A percentile compares a stretch with the other conserved stretches of the same genome.
These are phyloP conservation scores for Populus hybrid DNA, from an alignment of 441 rosid genomes.

Conservation along the genomic window DNA sequence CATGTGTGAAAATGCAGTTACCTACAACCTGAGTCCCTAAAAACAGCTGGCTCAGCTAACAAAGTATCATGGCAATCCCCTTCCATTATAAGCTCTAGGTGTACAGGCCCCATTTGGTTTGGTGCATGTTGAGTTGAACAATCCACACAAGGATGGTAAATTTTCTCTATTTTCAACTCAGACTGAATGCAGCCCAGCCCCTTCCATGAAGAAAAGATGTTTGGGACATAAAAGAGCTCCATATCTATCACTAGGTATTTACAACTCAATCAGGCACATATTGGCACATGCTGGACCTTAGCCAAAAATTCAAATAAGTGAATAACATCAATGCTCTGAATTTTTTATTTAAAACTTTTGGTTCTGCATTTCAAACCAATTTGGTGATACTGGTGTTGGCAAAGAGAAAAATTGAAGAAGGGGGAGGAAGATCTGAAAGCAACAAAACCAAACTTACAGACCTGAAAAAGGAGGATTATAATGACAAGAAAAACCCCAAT, in stretches of 20 bases:
- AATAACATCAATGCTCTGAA: background rate
- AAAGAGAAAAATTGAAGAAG: background rate
- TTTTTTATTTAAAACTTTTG: background rate
- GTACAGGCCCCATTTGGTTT: background rate
- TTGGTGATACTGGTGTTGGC: background rate
- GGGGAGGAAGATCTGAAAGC: background rate
- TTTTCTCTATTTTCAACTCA: conserved; percentile 4
- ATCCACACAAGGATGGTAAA: background rate
- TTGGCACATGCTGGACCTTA: background rate
- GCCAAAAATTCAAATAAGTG: background rate
- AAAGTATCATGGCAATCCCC: background rate
- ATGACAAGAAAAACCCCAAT: conserved; percentile 87
- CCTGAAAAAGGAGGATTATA: conserved; percentile 82
- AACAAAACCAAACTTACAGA: conserved; percentile 19
- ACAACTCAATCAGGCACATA: background rate
- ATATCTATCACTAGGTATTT: background rate
- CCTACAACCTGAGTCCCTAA: background rate
- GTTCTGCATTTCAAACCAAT: background rate
- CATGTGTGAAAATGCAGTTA: background rate
- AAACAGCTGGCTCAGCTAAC: background rate
- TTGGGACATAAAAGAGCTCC: background rate
- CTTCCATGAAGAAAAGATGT: background rate
- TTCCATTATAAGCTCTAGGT: background rate
- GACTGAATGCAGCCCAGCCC: background rate
- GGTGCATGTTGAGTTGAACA: background rate